These are phyloP conservation scores for Cyberlindnera veronae DNA, from an alignment of 805 yeast genomes.

Conservation along the genomic window DNA sequence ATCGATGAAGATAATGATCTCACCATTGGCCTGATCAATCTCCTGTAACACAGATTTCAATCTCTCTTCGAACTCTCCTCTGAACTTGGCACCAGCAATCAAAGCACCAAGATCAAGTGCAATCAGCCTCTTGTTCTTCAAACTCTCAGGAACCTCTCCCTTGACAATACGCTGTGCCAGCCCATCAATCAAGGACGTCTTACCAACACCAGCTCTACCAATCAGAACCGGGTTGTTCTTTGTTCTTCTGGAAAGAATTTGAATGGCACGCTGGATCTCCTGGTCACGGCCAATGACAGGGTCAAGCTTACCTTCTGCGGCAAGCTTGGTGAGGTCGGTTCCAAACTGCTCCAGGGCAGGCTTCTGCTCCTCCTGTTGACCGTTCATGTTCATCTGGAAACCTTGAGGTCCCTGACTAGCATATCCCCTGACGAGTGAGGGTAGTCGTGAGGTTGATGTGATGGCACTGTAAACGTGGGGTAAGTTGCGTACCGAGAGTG, in stretches of 20 bases:
- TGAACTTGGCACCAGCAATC: conserved; percentile 90
- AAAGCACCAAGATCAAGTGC: conserved; percentile 85
- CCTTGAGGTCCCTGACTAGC: conserved; percentile 15
- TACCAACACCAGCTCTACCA: conserved; percentile 98
- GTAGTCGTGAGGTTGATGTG: neutral
- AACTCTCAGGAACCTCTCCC: conserved; percentile 92
- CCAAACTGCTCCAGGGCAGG: conserved; percentile 86
- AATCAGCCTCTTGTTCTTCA: conserved; percentile 80
- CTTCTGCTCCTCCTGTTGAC: conserved; percentile 40
- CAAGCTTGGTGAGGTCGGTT: conserved; percentile 79
- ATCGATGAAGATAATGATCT: conserved; percentile 80
- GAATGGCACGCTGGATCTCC: conserved; percentile 89
- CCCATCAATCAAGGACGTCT: conserved; percentile 95
- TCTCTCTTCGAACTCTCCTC: conserved; percentile 96
- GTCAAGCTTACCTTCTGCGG: conserved; percentile 85
- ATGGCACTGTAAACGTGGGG: neutral
- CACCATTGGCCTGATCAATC: conserved; percentile 73
- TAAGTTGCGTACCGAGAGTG: neutral
- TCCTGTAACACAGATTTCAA: conserved; percentile 78
- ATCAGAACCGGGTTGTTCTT: conserved; percentile 94
- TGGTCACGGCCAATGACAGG: conserved; percentile 98
- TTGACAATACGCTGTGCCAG: conserved; percentile 88
- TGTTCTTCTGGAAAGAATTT: conserved; percentile 86
- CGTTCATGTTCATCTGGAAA: conserved; percentile 36
- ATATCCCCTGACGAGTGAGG: conserved; percentile 4